phyloP scores from a whole-genome alignment of 2,329 filamentous ascomycete species.

The Arthrobotrys pseudoclavata region DNA sequence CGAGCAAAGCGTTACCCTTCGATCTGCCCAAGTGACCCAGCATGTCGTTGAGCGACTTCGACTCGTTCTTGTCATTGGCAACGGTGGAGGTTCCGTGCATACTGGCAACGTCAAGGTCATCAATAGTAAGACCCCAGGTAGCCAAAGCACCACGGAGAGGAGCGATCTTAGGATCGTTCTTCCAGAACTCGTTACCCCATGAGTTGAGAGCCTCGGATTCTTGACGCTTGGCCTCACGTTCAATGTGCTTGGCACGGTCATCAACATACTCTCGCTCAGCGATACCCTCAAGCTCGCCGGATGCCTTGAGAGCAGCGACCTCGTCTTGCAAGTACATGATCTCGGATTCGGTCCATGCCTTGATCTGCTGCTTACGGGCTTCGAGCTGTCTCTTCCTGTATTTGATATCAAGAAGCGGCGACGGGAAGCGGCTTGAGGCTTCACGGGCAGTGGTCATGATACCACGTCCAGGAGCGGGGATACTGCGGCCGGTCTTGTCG shows the following conservation, averaged over 20 bases:
- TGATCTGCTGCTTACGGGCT: conserved; percentile 92
- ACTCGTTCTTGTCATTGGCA: conserved; percentile 99
- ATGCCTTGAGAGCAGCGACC: conserved; percentile 87
- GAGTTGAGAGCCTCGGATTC: conserved; percentile 93
- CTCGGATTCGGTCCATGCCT: conserved; percentile 96
- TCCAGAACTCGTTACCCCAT: conserved; percentile 99
- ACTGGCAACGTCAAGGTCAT: conserved; percentile 93
- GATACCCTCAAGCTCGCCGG: conserved; percentile 75
- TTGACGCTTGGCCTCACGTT: conserved; percentile 87
- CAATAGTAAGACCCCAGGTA: conserved; percentile 97
- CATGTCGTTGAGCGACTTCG: conserved; percentile 95
- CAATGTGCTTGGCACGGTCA: conserved; percentile 87
- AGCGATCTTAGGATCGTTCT: conserved; percentile 90
- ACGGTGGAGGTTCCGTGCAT: conserved; percentile 99
- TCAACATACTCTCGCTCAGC: conserved; percentile 86
- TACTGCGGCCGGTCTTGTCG: conserved; percentile 98
- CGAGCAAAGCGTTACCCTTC: conserved; percentile 95
- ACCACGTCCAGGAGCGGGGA: conserved; percentile 96
- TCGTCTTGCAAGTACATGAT: conserved; percentile 93
- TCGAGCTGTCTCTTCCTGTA: conserved; percentile 97
- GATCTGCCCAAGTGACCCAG: conserved; percentile 92
- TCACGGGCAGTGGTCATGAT: conserved; percentile 95
- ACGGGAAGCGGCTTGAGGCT: conserved; percentile 90
- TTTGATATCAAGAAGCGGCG: conserved; percentile 95
- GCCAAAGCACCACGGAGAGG: conserved; percentile 95